Evolutionary conservation across 108 stramenopile genomes (phyloP), one percentile per base, ranked within the genome.

Genomic region (Skeletonema potamos): DNA sequence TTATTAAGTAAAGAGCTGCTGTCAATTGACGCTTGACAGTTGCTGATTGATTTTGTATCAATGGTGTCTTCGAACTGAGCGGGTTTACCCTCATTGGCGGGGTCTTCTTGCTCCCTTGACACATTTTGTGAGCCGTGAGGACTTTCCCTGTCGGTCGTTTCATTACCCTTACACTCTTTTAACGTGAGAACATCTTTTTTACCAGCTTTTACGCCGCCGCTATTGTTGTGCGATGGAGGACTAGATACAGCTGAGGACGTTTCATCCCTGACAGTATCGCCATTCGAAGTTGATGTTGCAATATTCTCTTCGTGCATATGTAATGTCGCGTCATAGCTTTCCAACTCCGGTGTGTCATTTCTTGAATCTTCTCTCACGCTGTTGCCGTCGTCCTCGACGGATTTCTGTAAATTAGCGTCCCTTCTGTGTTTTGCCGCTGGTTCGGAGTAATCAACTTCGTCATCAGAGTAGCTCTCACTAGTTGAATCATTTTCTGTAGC

Each of bases 401-500:
- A 30, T 18, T 30, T 58, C 1, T 58, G 4, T 9, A 17, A 13
- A 34, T 17, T 48, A 15, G 51, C 8, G 8, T 22, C 8, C 22
- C 10, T 55, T 67, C 32, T 67, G 17, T 54, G 22, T 37, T 9
- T 57, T 44, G n/a, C 30, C n/a, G 20, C 13, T 44, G 57, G 6
- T 30, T 24, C 58, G 29, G 8, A n/a, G 36, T 20, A 8, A 22
- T 62, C 9, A 58, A 13, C 60, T 37, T 66, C 44, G 24, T 62
- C 37, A 17, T 46, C 34, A 44, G 37, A 44, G 39, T 24, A 24
- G 33, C 27, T 51, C 10, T 27, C 61, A 70, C 76, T 51, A 17
- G 43, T 56, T 18, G 76, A 70, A 30, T 77, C 76, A 62, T 67
- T 34, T 27, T 67, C 66, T 33, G 60, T 63, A n/a, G 71, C 30